phyloP scores from a whole-genome alignment of 1,139 yeast genomes.

The Magnusiomyces fungicola region DNA sequence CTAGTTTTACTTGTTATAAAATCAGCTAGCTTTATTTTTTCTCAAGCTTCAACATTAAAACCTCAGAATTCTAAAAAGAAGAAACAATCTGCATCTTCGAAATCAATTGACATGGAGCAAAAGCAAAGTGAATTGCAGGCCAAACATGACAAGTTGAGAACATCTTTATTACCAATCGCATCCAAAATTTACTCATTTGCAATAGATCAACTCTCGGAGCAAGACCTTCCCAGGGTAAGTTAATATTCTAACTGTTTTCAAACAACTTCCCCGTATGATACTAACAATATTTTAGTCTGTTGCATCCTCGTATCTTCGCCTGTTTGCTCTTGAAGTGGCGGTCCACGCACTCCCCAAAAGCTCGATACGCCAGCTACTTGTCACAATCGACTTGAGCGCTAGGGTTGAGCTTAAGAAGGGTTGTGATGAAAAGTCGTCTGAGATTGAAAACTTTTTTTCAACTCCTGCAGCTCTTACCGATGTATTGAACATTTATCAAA shows the following conservation, averaged over 20 bases:
- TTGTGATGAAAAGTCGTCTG: no score
- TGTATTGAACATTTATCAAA: not conserved
- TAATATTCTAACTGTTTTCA: not conserved
- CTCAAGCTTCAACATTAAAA: no score
- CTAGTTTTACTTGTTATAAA: not conserved
- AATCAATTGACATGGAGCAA: no score
- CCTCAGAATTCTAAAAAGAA: no score
- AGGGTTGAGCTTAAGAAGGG: no score
- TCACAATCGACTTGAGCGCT: not conserved
- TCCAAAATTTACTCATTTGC: no score
- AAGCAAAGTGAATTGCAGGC: no score
- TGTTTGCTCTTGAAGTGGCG: conserved; percentile 1
- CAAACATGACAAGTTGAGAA: no score
- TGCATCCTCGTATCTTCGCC: not conserved
- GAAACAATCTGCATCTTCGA: not conserved
- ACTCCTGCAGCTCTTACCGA: not conserved
- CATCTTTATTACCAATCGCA: no score
- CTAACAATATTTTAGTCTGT: not conserved
- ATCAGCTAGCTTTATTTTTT: not conserved
- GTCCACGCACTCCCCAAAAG: not conserved
- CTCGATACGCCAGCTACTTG: not conserved
- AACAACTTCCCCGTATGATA: not conserved
- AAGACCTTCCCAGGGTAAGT: not conserved
- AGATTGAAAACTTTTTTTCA: not conserved
- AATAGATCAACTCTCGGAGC: not conserved